Conservation (phyloP, 352 stramenopile genomes). For the Globisporangium takayamanum region DNA sequence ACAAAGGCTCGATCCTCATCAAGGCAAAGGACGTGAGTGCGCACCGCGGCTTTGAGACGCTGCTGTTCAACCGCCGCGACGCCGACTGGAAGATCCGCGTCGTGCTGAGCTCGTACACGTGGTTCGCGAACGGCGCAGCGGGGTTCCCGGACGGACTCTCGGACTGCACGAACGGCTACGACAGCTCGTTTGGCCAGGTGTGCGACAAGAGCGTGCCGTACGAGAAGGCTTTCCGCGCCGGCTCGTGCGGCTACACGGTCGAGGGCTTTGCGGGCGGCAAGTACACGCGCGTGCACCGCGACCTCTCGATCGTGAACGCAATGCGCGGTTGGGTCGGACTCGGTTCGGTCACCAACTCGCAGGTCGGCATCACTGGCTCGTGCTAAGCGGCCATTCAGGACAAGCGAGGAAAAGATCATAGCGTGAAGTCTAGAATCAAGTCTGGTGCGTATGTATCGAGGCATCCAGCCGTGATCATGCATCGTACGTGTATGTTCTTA, state of each 20-base stretch:
- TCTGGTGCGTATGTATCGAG: too few species aligned
- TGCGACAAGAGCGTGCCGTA: conserved; percentile 35
- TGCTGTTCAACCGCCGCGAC: conserved; percentile 47
- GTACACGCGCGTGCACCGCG: conserved; percentile 66
- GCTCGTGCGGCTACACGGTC: conserved; percentile 57
- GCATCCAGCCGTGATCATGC: too few species aligned
- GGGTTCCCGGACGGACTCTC: conserved; percentile 54
- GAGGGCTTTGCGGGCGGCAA: conserved; percentile 40
- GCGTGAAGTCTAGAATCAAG: too few species aligned
- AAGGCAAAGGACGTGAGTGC: conserved; percentile 35
- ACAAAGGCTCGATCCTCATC: conserved; percentile 47
- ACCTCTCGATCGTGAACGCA: conserved; percentile 56
- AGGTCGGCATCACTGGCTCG: conserved; percentile 34
- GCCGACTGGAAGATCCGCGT: conserved; percentile 66
- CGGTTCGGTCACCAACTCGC: conserved; percentile 18
- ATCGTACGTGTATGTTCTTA: background rate
- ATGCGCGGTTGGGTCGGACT: conserved; percentile 54
- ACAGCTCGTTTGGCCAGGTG: conserved; percentile 21
- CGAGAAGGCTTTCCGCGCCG: conserved; percentile 40
- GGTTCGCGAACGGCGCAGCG: conserved; percentile 33
- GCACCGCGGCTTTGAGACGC: conserved; percentile 51
- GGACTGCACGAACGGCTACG: conserved; percentile 32
- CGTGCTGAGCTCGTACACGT: conserved; percentile 63
- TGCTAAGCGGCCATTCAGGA: conserved; percentile 16
- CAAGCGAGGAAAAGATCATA: background rate